phyloP scores from a whole-genome alignment of 2,329 filamentous ascomycete genomes.

The Plenodomus biglobosus region DNA sequence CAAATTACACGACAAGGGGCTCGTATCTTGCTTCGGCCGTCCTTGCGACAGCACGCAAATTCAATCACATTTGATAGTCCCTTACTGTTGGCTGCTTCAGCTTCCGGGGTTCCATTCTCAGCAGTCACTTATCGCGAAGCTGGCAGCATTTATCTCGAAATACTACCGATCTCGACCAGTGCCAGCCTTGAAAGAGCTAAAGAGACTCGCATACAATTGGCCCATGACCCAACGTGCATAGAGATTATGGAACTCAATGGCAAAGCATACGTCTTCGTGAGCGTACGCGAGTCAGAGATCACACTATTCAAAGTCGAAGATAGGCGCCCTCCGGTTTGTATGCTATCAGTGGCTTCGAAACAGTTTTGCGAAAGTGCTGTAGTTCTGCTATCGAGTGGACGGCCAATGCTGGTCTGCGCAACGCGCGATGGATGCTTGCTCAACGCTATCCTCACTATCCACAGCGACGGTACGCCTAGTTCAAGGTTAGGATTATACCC shows the following conservation, averaged over 20 bases:
- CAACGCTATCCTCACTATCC: constrained; percentile 9
- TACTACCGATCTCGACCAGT: constrained; percentile 18
- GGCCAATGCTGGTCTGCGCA: constrained; percentile 36
- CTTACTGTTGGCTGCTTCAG: constrained; percentile 27
- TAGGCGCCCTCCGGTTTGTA: constrained; percentile 2
- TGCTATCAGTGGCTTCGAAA: constrained; percentile 16
- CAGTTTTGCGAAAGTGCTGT: constrained; percentile 36
- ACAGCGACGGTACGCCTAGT: constrained; percentile 8
- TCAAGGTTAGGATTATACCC: not conserved
- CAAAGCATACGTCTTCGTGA: constrained; percentile 28
- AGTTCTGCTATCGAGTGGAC: constrained; percentile 14
- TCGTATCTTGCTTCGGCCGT: constrained; percentile 25
- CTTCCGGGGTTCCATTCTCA: constrained; percentile 15
- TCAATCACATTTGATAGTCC: constrained; percentile 18
- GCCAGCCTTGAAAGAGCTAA: constrained; percentile 15
- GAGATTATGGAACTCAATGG: constrained; percentile 30
- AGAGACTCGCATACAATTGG: constrained; percentile 16
- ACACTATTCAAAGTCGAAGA: constrained; percentile 23
- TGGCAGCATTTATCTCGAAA: constrained; percentile 24
- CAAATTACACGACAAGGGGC: constrained; percentile 36
- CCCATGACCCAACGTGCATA: constrained; percentile 38
- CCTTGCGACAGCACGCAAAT: constrained; percentile 13
- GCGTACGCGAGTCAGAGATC: constrained; percentile 30
- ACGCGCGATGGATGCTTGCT: constrained; percentile 40
- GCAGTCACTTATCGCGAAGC: constrained; percentile 24